Evolutionary conservation across 805 yeast genomes (phyloP), one percentile per base, ranked within the genome.

Genomic region (Saccharomycopsis schoenii): DNA sequence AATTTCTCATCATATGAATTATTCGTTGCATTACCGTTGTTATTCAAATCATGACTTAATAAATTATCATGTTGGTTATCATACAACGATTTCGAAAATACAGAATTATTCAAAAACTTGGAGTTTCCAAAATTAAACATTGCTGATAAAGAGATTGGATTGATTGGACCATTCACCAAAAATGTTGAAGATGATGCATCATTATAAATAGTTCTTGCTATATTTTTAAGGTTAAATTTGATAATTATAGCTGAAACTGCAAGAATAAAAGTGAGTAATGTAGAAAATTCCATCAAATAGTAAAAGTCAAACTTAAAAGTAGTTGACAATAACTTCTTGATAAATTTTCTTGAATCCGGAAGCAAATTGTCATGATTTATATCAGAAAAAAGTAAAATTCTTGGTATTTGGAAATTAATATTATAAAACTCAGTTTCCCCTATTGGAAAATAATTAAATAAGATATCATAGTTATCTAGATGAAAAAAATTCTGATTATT

Each of bases 251-350:
- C 72, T 0, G 83, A 73, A 15, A 80, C 68, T 0, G 87, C 82
- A 12, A 80, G 64, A 25, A 83, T 75, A 64, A 86, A 81, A 1
- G 78, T 65, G 29, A 85, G 62, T 12, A 82, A 74, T 5, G 84
- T 73, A 1, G 77, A 64, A 64, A 84, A 80, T 69, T 87, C 93
- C 58, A 85, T 66, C 29, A 81, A 72, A 66, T 80, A 85, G 40
- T 79, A 76, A 17, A 74, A 66, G 67, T 83, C 83, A 67, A 80
- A 77, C 59, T 14, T 11, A 24, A 51, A 59, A 41, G 15, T 21
- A 25, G 42, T 25, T 14, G 34, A 12, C 15, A 24, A 24, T 14
- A 47, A 47, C n/a, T 9, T 24, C 21, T 24, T 21, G 6, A 43
- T 8, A 36, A 37, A 24, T 24, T 47, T 25, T 4, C 9, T 2